phyloP scores from a whole-genome alignment of 495 filamentous ascomycete species.

The Eremomyces bilateralis region DNA sequence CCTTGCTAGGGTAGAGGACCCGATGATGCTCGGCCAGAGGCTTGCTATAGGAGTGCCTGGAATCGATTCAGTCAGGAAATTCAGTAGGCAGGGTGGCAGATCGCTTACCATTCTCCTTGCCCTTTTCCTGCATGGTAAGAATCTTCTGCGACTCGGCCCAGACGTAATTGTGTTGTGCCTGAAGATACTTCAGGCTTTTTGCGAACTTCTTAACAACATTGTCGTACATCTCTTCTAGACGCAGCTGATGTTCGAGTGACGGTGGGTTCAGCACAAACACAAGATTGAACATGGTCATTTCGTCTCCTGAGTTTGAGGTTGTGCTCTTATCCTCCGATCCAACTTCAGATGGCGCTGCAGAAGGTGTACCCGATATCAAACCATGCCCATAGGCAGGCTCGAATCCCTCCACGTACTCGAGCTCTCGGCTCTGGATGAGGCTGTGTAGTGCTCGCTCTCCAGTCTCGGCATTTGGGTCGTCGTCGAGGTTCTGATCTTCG shows the following conservation, averaged over 20 bases:
- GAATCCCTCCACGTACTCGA: constrained; percentile 14
- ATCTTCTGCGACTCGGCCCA: constrained; percentile 71
- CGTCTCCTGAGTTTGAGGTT: constrained; percentile 23
- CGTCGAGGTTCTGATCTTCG: constrained; percentile 1
- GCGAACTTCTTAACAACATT: constrained; percentile 77
- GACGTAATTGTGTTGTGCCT: constrained; percentile 69
- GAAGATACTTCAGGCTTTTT: constrained; percentile 75
- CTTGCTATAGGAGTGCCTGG: constrained; percentile 30
- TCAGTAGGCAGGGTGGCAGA: constrained; percentile 16
- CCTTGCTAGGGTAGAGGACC: constrained; percentile 55
- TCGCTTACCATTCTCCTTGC: constrained; percentile 32
- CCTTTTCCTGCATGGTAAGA: constrained; percentile 52
- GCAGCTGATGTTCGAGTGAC: constrained; percentile 47
- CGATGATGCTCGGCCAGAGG: constrained; percentile 48
- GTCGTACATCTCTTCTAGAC: constrained; percentile 61
- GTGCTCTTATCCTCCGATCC: constrained; percentile 17
- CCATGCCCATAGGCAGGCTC: constrained; percentile 14
- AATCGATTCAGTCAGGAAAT: constrained; percentile 6
- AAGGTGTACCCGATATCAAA: constrained; percentile 12
- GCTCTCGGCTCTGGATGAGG: background rate
- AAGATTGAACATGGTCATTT: constrained; percentile 93
- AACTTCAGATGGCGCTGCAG: constrained; percentile 8
- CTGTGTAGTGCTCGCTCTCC: no score
- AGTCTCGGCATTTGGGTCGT: no score
- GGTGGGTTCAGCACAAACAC: constrained; percentile 77